Evolutionary conservation across 805 yeast genomes (phyloP), one percentile per base, ranked within the genome.

Genomic region (Pichia pseudocactophila): DNA sequence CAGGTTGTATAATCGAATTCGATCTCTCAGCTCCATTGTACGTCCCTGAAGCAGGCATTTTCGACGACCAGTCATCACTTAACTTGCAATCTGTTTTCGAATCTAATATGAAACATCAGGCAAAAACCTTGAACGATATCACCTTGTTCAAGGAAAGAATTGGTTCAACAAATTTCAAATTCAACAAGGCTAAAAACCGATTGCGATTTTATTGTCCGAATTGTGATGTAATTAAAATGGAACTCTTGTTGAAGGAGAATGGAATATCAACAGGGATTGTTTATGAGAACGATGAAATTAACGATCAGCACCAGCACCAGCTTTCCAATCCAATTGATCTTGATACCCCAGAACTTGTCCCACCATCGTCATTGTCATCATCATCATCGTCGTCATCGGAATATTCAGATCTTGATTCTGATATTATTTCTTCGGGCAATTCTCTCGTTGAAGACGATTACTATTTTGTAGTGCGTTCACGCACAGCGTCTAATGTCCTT

Each of bases 181-280:
- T 31, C 56, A 62, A 11, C 62, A 67, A 26, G 59, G 58, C 41
- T 55, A 62, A 30, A 8, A 59, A 41, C 54, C 62, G 26, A 11
- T 49, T 58, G 37, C 56, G 60, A 48, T 40, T 64, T 80, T 49
- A 74, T 80, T 84, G 86, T 63, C 87, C 90, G 28, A 83, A 82
- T 56, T 70, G 82, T 45, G 86, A 82, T 46, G 61, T 69, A 7
- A 64, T 58, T 6, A 76, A 76, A 50, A 73, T 83, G 51, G 81
- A 79, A 51, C 46, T 49, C 17, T 59, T 83, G 45, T 60, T 82
- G 45, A 55, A 67, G 32, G 92, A 82, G 35, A 66, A 74, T 46
- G 82, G 75, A 19, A 74, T 83, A 7, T 57, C 71, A 2, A 67
- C 72, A 8, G 54, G 50, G 7, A 17, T 50, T 3, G 53, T 50